Base-by-base conservation (phyloP, 2,329 filamentous ascomycete species). In the Esteya vermicola region DNA sequence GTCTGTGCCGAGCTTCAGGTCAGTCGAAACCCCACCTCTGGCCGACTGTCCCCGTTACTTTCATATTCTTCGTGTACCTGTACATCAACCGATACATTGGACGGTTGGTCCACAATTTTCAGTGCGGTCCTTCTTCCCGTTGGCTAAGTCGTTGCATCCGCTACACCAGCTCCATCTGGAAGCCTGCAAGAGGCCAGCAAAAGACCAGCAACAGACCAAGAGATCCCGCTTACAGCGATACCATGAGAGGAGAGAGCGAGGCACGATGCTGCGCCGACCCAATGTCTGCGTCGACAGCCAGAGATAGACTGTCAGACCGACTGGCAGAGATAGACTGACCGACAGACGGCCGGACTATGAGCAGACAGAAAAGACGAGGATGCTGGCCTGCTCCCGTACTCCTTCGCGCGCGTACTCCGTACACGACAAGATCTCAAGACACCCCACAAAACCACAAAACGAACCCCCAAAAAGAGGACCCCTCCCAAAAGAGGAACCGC, bases 401-500 rank as follows among this genome's bases (percentile, higher is more conserved):
- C n/a, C n/a, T n/a, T n/a, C n/a, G n/a, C n/a, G n/a, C n/a, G n/a
- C n/a, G n/a, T n/a, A n/a, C n/a, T n/a, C n/a, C n/a, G n/a, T n/a
- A n/a, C n/a, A n/a, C n/a, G n/a, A n/a, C n/a, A n/a, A n/a, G n/a
- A n/a, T n/a, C n/a, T n/a, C n/a, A 19, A 22, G 8, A 31, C 23
- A 26, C 33, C 33, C 33, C 33, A 36, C 33, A 36, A 35, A 35
- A 36, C 19, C 22, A 39, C 6, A 31, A 38, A n/a, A n/a, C n/a
- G n/a, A 22, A 9, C 35, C 26, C 16, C 9, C 18, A 21, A 30
- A 30, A 30, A 34, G 25, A 25, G 39, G 32, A 36, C 34, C 34
- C 33, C 33, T 9, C 18, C 23, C 16, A 36, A 36, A 36, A 26
- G 22, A 26, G 22, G 34, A 28, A 36, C 34, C 23, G 16, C 25